Base-by-base conservation (phyloP, 768 basidiomycete genomes). In the Dendrothele bispora region DNA sequence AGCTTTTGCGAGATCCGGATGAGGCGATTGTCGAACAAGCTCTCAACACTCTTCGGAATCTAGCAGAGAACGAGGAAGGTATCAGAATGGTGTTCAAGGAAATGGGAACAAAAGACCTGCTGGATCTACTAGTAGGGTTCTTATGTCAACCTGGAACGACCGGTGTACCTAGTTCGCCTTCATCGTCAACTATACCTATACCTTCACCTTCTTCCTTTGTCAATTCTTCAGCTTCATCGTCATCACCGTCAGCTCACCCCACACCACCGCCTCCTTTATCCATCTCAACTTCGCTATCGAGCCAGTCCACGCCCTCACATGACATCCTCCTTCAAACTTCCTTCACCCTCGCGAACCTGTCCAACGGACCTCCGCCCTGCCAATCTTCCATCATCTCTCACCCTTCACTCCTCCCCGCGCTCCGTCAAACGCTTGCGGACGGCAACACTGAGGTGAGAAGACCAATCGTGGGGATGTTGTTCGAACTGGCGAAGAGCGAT, bases 1-100 rank as follows among this genome's bases (percentile, higher is more conserved):
- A 66, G 90, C 66, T 86, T 17, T 64, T 86, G 0, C 60, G 69
- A 4, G 80, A 88, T 49, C 42, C 73, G 0, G 78, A 85, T 45
- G 55, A 63, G 2, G 75, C 71, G 6, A 65, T 88, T 2, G 81
- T 82, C 56, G 90, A 91, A 56, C 90, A 92, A 58, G 84, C 81
- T 0, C 74, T 86, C 54, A 78, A 78, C 48, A 73, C 89, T 21
- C 54, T 87, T 11, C 75, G 81, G 6, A 89, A 92, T 58, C 61
- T 91, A 3, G 78, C 85, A 0, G 82, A 84, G 47, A 71, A 80
- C 50, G 79, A 83, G 49, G 73, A 78, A 4, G 84, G 86, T n/a
- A 75, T 87, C 12, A 71, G 76, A 15, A 67, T 87, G 51, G 65
- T 88, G 15, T 80, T 85, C 50, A 59, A 65, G 14, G 79, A 78